Evolutionary conservation across 768 basidiomycete genomes (phyloP), one percentile per base, ranked within the genome.

Genomic region (Leccinum sublutescens): DNA sequence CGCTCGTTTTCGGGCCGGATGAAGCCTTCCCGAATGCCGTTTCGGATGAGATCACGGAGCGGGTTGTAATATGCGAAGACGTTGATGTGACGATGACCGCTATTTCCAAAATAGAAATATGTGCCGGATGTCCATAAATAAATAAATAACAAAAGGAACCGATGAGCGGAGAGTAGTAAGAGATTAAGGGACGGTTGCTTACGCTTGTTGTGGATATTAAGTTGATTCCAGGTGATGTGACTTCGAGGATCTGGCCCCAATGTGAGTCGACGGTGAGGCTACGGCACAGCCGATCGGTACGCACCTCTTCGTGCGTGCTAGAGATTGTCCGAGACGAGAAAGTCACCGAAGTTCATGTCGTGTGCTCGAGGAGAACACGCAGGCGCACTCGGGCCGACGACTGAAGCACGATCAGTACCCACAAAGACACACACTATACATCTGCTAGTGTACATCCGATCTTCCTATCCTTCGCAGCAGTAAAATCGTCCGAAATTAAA

Each of bases 191-290:
- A 56, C 64, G 51, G 27, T 31, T 34, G 0, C 84, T 62, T 69
- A 91, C 91, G 91, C 77, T 93, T 93, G 56, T 83, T 80, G 70
- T 94, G 91, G 47, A 95, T 88, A 19, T 89, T 89, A 5, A 97
- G 72, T 68, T 98, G 95, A 19, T 91, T 91, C 96, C 96, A 99
- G 0, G 95, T 96, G 14, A 87, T 83, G 62, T 27, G 27, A 92
- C 95, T 74, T 98, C 96, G 29, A 97, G 73, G n/a, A 93, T 75
- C 89, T 93, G 63, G 5, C 8, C 50, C 31, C 31, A 33, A 33
- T 33, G 11, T 33, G 31, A 33, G 25, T 53, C 11, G 23, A 10
- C 34, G 40, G 47, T 21, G 57, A 55, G 31, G 50, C 34, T 19
- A 19, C 11, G 15, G 31, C 12, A 50, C 8, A 19, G 14, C 25